These are phyloP conservation scores for Alisma plantagoaquatica DNA, from an alignment of 106 monocot species.

Conservation along the genomic window DNA sequence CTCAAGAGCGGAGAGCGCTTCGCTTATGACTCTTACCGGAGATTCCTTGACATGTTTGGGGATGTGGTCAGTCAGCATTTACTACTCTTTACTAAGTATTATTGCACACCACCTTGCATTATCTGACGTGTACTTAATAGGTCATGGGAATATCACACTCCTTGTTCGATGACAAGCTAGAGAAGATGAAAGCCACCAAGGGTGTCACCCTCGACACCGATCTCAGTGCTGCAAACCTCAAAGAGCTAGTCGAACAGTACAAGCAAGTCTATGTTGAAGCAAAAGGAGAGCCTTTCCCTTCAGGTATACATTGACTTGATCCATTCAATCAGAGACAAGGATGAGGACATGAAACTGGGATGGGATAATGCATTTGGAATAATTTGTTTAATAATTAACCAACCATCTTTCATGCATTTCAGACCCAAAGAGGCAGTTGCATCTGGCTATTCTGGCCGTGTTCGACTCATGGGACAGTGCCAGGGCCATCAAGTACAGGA, in stretches of 20 bases:
- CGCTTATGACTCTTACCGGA: constrained; percentile 83
- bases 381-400: too few species aligned
- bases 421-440: constrained; percentile 78
- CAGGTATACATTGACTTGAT: constrained; percentile 66
- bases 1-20: constrained; percentile 76
- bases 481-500: constrained; percentile 83
- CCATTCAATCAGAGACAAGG: too few species aligned
- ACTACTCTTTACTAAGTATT: not conserved
- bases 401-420: too few species aligned
- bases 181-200: constrained; percentile 54
- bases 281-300: constrained; percentile 84
- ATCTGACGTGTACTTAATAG: too few species aligned
- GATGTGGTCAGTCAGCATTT: constrained; percentile 43
- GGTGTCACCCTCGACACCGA: constrained; percentile 67
- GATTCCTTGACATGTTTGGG: constrained; percentile 94
- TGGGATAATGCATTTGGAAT: too few species aligned
- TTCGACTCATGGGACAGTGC: constrained; percentile 96
- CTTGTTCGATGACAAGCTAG: constrained; percentile 71
- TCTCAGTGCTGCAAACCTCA: constrained; percentile 62
- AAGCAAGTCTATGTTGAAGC: constrained; percentile 82
- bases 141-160: constrained; percentile 86
- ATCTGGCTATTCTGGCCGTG: constrained; percentile 70
- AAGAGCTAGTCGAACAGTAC: constrained; percentile 69
- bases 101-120: too few species aligned
- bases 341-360: too few species aligned